A percentile compares a stretch with the other conserved stretches of the same genome.
Conservation (phyloP, 1,139 yeast species). For the Taphrina confusa region DNA sequence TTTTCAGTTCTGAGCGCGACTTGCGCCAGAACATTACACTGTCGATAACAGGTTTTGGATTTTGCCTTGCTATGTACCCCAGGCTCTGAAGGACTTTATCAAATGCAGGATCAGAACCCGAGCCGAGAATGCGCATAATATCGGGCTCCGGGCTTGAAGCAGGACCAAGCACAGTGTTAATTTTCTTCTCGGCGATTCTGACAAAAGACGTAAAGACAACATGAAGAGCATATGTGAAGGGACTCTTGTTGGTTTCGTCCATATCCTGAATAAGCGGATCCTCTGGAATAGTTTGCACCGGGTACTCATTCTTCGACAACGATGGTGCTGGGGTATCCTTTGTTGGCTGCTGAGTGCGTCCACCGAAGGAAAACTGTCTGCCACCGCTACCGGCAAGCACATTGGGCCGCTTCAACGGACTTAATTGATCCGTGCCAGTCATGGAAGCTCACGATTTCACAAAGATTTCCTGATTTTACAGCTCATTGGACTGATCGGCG, state of each 20-base stretch:
- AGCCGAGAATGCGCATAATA: conserved; percentile 75
- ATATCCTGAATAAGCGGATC: not conserved
- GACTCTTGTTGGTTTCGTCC: conserved; percentile 52
- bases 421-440: conserved; percentile 10
- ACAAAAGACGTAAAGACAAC: conserved; percentile 94
- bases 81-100: conserved; percentile 81
- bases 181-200: conserved; percentile 83
- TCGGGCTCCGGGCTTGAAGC: conserved; percentile 77
- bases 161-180: conserved; percentile 69
- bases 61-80: conserved; percentile 84
- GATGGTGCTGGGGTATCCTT: conserved; percentile 2
- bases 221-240: conserved; percentile 91
- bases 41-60: conserved; percentile 95
- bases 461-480: too few species aligned
- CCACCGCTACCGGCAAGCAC: conserved; percentile 27
- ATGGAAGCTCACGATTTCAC: too few species aligned
- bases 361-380: conserved; percentile 30
- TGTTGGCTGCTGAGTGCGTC: conserved; percentile 1
- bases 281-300: not conserved
- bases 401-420: conserved; percentile 25
- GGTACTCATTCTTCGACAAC: not conserved
- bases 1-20: conserved; percentile 81
- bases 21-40: conserved; percentile 98
- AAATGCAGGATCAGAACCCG: conserved; percentile 81
- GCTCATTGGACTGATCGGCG: too few species aligned